These are phyloP conservation scores for Bipolaris cookei DNA, from an alignment of 2,329 filamentous ascomycete genomes.

Conservation along the genomic window DNA sequence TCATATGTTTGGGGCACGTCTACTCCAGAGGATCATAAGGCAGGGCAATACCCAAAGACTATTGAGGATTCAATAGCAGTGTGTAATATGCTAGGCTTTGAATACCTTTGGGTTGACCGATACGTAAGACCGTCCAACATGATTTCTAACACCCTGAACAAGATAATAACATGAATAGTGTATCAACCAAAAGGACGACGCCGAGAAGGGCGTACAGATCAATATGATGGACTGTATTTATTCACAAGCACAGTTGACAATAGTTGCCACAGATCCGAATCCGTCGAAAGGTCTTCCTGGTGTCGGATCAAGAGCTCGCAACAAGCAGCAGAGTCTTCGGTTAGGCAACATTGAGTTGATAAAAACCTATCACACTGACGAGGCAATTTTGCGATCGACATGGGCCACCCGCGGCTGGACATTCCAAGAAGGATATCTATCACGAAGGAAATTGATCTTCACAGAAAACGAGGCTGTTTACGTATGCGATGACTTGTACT, in stretches of 20 bases:
- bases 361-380: neutral
- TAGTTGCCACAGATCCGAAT: neutral
- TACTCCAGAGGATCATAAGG: neutral
- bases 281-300: neutral
- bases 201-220: neutral
- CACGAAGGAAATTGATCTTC: neutral
- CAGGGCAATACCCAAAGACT: neutral
- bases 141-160: neutral
- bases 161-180: neutral
- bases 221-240: slow-evolving; percentile 1
- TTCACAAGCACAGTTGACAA: neutral
- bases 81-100: neutral
- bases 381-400: neutral
- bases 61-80: neutral
- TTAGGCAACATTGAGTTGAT: neutral
- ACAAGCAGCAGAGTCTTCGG: neutral
- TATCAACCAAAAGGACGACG: neutral
- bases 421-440: neutral
- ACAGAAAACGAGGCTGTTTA: neutral
- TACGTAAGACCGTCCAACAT: neutral
- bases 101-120: neutral
- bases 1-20: neutral
- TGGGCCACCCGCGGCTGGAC: neutral
- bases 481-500: neutral
- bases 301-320: neutral